phyloP scores from a whole-genome alignment of 345 rosid genomes.

The Psidium guajava region DNA sequence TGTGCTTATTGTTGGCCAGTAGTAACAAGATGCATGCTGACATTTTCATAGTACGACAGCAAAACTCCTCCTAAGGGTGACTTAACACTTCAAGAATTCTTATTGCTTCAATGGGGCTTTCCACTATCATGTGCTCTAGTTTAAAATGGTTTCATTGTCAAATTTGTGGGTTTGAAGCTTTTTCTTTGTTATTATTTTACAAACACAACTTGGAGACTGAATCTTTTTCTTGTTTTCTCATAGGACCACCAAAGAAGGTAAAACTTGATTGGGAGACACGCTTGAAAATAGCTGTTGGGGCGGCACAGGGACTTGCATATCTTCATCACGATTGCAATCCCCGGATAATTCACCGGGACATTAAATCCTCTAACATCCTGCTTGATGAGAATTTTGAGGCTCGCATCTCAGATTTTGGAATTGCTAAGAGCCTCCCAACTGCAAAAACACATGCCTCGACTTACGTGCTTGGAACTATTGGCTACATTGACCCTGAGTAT shows the following conservation, averaged over 20 bases:
- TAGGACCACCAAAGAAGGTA: slow-evolving; percentile 72
- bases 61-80: not conserved
- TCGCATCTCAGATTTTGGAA: slow-evolving; percentile 85
- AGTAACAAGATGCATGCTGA: not conserved
- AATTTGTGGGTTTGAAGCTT: not conserved
- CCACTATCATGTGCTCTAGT: not conserved
- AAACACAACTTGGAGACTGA: not conserved
- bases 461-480: slow-evolving; percentile 80
- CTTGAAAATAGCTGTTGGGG: slow-evolving; percentile 77
- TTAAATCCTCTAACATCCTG: slow-evolving; percentile 87
- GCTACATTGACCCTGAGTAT: slow-evolving; percentile 96
- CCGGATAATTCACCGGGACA: slow-evolving; percentile 79
- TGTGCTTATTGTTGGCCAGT: not conserved
- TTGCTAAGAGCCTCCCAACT: slow-evolving; percentile 74
- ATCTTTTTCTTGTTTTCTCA: not conserved
- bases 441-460: slow-evolving; percentile 76
- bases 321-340: slow-evolving; percentile 97
- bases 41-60: not conserved
- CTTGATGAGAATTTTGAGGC: slow-evolving; percentile 82
- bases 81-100: not conserved
- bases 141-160: not conserved
- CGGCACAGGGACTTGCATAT: slow-evolving; percentile 92
- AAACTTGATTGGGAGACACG: slow-evolving; percentile 96
- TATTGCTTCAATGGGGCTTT: not conserved
- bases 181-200: not conserved